These are phyloP conservation scores for Escovopsis weberi DNA, from an alignment of 2,329 filamentous ascomycete species.

Conservation along the genomic window DNA sequence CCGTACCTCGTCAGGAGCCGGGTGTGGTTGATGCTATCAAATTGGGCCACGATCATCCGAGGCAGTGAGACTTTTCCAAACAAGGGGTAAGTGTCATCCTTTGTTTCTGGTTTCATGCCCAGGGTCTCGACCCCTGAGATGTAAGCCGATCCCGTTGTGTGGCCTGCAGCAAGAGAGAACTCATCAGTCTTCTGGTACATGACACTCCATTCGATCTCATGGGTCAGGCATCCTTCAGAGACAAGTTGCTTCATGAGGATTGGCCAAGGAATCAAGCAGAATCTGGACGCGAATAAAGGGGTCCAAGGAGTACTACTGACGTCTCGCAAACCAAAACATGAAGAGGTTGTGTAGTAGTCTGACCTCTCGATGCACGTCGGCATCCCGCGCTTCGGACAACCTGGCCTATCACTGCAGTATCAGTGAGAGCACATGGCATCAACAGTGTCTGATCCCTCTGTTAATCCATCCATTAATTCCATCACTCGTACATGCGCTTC, in stretches of 20 bases:
- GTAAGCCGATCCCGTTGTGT: slow-evolving; percentile 29
- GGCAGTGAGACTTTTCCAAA: slow-evolving; percentile 24
- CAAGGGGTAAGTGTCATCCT: slow-evolving; percentile 23
- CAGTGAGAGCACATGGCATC: neutral
- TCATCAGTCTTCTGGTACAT: neutral
- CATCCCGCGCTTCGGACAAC: neutral
- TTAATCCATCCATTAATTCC: too few species aligned
- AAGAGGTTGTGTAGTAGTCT: slow-evolving; percentile 27
- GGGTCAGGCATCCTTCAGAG: neutral
- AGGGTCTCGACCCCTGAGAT: slow-evolving; percentile 26
- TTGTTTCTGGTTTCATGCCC: slow-evolving; percentile 21
- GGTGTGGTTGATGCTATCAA: slow-evolving; percentile 27
- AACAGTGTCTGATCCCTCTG: too few species aligned
- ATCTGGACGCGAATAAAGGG: neutral
- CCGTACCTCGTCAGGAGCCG: slow-evolving; percentile 20
- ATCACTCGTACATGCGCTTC: too few species aligned
- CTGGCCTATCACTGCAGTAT: neutral
- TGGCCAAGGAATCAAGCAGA: neutral
- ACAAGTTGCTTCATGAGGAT: neutral
- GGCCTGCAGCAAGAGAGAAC: slow-evolving; percentile 17
- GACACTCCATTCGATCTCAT: neutral
- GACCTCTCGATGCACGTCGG: slow-evolving; percentile 14
- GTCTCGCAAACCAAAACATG: slow-evolving; percentile 30
- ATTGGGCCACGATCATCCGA: slow-evolving; percentile 30
- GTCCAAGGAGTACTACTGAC: slow-evolving; percentile 19